Percentiles rank a stretch among this genome's conserved stretches.
Evolutionary conservation across 2,329 filamentous ascomycete genomes (phyloP).

Genomic region (Penicillium palitans): DNA sequence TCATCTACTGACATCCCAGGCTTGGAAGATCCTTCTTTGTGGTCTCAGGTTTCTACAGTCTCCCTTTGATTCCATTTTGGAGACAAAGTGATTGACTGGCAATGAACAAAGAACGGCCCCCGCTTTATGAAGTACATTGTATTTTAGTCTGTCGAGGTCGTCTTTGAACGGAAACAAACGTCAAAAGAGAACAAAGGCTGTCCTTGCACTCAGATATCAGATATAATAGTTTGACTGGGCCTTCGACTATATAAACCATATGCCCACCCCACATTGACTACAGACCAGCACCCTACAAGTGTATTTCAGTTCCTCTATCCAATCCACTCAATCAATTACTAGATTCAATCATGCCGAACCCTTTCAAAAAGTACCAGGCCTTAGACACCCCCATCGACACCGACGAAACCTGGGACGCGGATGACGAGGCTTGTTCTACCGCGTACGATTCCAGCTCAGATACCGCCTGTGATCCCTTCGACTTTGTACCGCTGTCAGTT

Average conservation of each 20-base stretch:
- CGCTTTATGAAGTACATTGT: neutral
- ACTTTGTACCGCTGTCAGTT: neutral
- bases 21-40: neutral
- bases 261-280: neutral
- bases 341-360: neutral
- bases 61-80: neutral
- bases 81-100: neutral
- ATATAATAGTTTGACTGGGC: neutral
- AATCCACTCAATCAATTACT: no score
- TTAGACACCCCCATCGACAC: neutral
- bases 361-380: neutral
- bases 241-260: neutral
- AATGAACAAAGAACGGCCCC: neutral
- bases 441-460: no score
- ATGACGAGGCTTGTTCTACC: neutral
- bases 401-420: slow-evolving; percentile 3
- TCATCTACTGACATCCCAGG: no score
- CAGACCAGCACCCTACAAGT: neutral
- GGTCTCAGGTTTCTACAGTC: fast-evolving
- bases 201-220: neutral
- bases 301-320: neutral
- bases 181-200: neutral
- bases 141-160: neutral
- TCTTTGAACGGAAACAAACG: neutral
- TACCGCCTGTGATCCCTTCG: neutral